These are phyloP conservation scores for Septoria petroselini DNA, from an alignment of 2,329 filamentous ascomycete species.

Conservation along the genomic window DNA sequence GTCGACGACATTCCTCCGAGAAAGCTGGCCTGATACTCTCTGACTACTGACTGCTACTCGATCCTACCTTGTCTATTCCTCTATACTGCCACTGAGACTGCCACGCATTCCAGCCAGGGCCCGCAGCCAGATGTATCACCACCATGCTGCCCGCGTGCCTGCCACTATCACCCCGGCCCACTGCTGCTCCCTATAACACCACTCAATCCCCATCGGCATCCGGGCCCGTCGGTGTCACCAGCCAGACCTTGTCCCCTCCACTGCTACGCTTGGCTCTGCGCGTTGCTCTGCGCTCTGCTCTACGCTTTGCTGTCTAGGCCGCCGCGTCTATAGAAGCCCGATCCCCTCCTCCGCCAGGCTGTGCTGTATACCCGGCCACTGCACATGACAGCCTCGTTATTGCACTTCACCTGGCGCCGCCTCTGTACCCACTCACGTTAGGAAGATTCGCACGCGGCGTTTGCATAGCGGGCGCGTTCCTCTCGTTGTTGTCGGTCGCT, in stretches of 20 bases:
- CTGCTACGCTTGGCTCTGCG: too few species aligned
- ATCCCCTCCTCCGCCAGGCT: constrained; percentile 1
- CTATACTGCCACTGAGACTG: too few species aligned
- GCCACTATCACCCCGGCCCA: constrained; percentile 14
- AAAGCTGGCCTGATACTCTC: background rate
- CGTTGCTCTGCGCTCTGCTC: too few species aligned
- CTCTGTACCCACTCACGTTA: constrained; percentile 6
- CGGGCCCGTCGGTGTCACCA: constrained; percentile 17
- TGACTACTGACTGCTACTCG: constrained; percentile 16
- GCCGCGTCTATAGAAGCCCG: background rate
- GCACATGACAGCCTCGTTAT: constrained; percentile 3
- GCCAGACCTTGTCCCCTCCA: background rate
- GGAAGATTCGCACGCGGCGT: too few species aligned
- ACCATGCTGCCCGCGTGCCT: constrained; percentile 18
- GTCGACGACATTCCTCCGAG: constrained; percentile 10
- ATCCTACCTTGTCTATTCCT: too few species aligned
- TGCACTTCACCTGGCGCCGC: constrained; percentile 1
- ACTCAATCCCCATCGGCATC: constrained; percentile 14
- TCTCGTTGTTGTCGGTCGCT: constrained; percentile 20
- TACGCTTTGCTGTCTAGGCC: background rate
- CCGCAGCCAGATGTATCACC: constrained; percentile 19
- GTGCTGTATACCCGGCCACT: background rate
- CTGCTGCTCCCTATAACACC: constrained; percentile 4
- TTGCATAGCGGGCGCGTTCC: too few species aligned
- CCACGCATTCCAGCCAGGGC: too few species aligned